Evolutionary conservation across 1,284 basidiomycete genomes (phyloP), one percentile per base, ranked within the genome.

Genomic region (Quambalaria eucalypti): DNA sequence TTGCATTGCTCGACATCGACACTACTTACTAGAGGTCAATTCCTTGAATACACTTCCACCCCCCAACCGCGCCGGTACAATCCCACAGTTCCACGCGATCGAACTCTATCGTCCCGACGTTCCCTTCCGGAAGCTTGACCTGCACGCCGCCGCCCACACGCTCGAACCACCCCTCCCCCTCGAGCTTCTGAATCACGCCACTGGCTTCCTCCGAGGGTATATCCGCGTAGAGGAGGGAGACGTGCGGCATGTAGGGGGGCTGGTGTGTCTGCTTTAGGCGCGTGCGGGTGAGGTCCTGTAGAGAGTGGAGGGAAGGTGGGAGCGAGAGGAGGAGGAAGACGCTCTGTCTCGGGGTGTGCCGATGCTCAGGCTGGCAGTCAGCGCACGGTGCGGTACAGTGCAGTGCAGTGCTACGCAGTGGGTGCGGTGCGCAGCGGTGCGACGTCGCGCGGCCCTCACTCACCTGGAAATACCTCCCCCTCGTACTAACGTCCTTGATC

Each of bases 161-260:
- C 23, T 25, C 31, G 31, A 55, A 47, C 28, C 12, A 10, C 12
- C 48, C 48, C 0, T 52, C 9, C 14, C 47, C 16, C 5, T 30
- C 38, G 53, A 62, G 57, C 2, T 31, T 14, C 12, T 51, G 14
- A 50, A 63, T 63, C 19, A 57, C 58, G 0, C 9, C 0, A 14
- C 54, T 28, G 8, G 61, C 58, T 58, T 63, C n/a, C 4, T 44
- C 8, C 4, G 33, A 4, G 28, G 55, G 19, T 28, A 60, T 42
- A 7, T 38, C 39, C 5, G 61, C 48, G 51, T 63, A 63, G 54
- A 63, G 58, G 29, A 63, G 54, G 1, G 61, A 63, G 46, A 60
- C 51, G 58, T 63, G 61, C 0, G 61, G 61, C 39, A 63, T 60
- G 56, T 56, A 63, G 12, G 53, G 60, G 25, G 56, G 42, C n/a